Conservation (phyloP, 495 filamentous ascomycete genomes). For the Clohesyomyces aquaticus region DNA sequence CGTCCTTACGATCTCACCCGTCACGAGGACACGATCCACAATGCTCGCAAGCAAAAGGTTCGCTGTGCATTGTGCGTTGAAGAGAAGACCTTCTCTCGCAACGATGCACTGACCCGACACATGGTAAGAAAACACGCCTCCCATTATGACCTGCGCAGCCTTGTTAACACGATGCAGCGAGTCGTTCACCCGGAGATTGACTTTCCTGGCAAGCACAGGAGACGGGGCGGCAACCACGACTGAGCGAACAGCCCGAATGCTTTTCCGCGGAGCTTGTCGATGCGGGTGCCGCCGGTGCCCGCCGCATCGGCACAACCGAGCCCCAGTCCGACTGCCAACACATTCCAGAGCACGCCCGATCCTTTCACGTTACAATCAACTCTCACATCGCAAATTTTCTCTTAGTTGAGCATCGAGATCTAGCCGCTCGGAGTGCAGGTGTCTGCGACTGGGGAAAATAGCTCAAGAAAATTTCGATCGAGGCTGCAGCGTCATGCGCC, state of each 20-base stretch:
- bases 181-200: slow-evolving; percentile 88
- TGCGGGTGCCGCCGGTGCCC: slow-evolving; percentile 5
- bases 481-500: background rate
- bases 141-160: slow-evolving; percentile 18
- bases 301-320: background rate
- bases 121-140: slow-evolving; percentile 52
- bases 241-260: slow-evolving; percentile 2
- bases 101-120: slow-evolving; percentile 89
- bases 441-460: background rate
- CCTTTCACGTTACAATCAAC: slow-evolving; percentile 1
- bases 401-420: background rate
- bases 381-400: background rate
- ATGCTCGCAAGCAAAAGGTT: slow-evolving; percentile 92
- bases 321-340: background rate
- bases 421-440: background rate
- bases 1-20: slow-evolving; percentile 97
- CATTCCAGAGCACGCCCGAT: slow-evolving; percentile 5
- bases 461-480: background rate
- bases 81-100: slow-evolving; percentile 93
- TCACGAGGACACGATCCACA: slow-evolving; percentile 98
- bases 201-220: slow-evolving; percentile 66
- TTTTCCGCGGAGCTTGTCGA: background rate
- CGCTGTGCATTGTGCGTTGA: slow-evolving; percentile 93
- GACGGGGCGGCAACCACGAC: slow-evolving; percentile 39
- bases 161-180: slow-evolving; percentile 47